Percentiles rank a stretch among this genome's conserved stretches.
Evolutionary conservation across 1,284 basidiomycete species (phyloP).

Genomic region (Austroboletus rostrupii): DNA sequence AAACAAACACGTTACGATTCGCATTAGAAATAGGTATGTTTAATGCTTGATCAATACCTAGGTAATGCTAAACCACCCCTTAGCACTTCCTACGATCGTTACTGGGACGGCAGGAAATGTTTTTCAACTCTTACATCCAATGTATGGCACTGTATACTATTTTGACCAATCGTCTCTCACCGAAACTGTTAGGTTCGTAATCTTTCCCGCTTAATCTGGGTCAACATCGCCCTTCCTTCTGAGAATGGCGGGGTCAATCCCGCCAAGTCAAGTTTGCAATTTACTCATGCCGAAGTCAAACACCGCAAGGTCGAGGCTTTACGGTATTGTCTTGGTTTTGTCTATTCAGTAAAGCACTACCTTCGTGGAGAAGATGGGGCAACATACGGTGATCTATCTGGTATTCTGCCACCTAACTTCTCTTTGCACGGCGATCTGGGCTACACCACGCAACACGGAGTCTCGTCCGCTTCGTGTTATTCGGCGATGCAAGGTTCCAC

Average conservation of each 20-base stretch:
- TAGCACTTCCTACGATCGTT: conserved; percentile 78
- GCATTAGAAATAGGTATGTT: conserved; percentile 27
- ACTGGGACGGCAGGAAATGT: conserved; percentile 82
- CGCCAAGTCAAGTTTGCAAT: conserved; percentile 42
- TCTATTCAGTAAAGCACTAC: conserved; percentile 73
- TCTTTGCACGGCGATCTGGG: conserved; percentile 41
- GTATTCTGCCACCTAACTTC: conserved; percentile 61
- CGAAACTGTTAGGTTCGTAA: conserved; percentile 46
- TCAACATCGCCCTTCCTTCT: conserved; percentile 69
- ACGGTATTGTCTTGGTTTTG: conserved; percentile 65
- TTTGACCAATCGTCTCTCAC: not conserved
- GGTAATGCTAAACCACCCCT: conserved; percentile 2
- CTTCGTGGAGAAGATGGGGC: conserved; percentile 73
- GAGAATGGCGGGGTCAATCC: conserved; percentile 40
- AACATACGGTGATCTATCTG: conserved; percentile 61
- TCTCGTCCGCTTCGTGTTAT: conserved; percentile 33
- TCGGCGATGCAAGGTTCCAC: conserved; percentile 36
- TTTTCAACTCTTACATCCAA: conserved; percentile 65
- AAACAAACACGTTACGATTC: not conserved
- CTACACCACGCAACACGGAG: conserved; percentile 32
- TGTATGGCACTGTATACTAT: conserved; percentile 38
- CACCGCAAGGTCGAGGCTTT: conserved; percentile 70
- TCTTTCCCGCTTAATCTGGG: conserved; percentile 70
- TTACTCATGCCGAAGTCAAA: conserved; percentile 57
- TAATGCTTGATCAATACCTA: conserved; percentile 2